Evolutionary conservation across 768 basidiomycete genomes (phyloP).

Genomic region (Lentinula boryana): DNA sequence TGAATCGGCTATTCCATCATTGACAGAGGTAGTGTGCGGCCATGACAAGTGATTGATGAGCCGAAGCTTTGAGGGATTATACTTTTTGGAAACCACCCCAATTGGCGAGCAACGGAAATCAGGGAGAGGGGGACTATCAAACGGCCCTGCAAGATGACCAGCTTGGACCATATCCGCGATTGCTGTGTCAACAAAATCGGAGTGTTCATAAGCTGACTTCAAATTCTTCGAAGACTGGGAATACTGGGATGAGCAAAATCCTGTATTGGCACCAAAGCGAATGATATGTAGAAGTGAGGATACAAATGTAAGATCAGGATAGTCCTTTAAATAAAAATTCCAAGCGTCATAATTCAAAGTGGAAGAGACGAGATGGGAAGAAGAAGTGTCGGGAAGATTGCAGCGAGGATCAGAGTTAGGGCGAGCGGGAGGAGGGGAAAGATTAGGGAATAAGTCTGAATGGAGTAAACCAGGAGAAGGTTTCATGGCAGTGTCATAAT

Average conservation of each 20-base stretch:
- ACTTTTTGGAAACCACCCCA: constrained; percentile 13
- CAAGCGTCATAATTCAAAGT: constrained; percentile 13
- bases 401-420: constrained; percentile 21
- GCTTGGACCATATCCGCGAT: constrained; percentile 7
- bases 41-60: constrained; percentile 25
- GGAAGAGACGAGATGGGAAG: constrained; percentile 9
- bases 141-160: constrained; percentile 14
- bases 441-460: constrained; percentile 9
- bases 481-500: not conserved
- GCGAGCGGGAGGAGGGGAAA: constrained; percentile 8
- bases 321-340: constrained; percentile 18
- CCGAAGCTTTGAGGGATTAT: constrained; percentile 15
- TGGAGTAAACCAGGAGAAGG: constrained; percentile 2
- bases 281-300: constrained; percentile 19
- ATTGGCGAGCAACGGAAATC: constrained; percentile 9
- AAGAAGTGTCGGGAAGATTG: constrained; percentile 6
- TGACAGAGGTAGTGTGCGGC: constrained; percentile 10
- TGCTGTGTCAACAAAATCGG: constrained; percentile 2
- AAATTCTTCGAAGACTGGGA: constrained; percentile 16
- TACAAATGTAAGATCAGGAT: constrained; percentile 22
- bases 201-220: constrained; percentile 16
- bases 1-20: not conserved
- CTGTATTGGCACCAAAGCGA: constrained; percentile 19
- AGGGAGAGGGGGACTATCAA: constrained; percentile 10
- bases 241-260: constrained; percentile 14